Conservation (phyloP, 805 yeast genomes). For the Hanseniaspora jakobsenii region DNA sequence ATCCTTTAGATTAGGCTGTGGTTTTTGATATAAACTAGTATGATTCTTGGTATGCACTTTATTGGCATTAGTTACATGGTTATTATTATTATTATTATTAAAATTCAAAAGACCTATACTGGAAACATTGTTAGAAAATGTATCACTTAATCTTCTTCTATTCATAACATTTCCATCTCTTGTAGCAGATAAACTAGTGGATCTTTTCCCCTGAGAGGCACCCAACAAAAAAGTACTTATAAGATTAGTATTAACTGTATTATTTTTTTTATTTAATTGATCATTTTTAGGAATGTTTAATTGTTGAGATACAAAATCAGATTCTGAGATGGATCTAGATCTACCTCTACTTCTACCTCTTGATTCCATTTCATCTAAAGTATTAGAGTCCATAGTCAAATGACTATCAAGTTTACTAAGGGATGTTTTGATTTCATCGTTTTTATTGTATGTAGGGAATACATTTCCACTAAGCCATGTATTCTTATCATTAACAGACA, state of each 20-base stretch:
- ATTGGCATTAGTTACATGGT: no score
- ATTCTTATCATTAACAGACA: not conserved
- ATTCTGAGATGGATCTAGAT: slow-evolving; percentile 14
- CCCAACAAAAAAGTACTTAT: slow-evolving; percentile 10
- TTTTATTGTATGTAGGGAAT: slow-evolving; percentile 1
- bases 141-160: slow-evolving; percentile 13
- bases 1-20: not conserved
- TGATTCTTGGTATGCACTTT: no score
- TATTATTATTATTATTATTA: not conserved
- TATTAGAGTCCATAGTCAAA: not conserved
- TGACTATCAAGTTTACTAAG: slow-evolving; percentile 12
- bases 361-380: slow-evolving; percentile 1
- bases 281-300: slow-evolving; percentile 10
- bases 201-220: slow-evolving; percentile 14
- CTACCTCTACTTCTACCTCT: slow-evolving; percentile 11
- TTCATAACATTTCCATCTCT: slow-evolving; percentile 10
- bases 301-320: not conserved
- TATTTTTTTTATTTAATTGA: slow-evolving; percentile 1
- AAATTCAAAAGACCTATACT: slow-evolving; percentile 4
- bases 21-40: no score
- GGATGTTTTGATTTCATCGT: slow-evolving; percentile 4
- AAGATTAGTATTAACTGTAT: not conserved
- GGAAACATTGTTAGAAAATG: slow-evolving; percentile 2
- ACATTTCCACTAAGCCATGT: slow-evolving; percentile 5
- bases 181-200: slow-evolving; percentile 10